Conservation (phyloP, 257 asterid species). For the Ocimum tenuiflorum region DNA sequence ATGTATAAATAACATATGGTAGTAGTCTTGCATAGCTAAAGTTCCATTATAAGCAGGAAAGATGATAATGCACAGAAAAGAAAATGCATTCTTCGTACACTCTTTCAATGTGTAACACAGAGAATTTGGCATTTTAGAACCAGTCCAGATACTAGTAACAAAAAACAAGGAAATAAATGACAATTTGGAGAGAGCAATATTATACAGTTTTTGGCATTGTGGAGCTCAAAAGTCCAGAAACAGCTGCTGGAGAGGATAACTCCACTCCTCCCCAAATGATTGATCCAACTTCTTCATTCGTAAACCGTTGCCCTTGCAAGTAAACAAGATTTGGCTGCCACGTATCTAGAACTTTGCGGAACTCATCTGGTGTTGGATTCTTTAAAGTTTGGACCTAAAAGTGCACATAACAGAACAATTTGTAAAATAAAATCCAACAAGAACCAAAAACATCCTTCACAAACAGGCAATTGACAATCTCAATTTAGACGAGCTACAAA, state of each 20-base stretch:
- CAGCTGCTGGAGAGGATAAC: conserved; percentile 53
- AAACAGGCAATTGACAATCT: not conserved
- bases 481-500: not conserved
- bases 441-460: not conserved
- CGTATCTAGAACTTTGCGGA: conserved; percentile 53
- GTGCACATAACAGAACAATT: conserved; percentile 3
- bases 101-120: not conserved
- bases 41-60: not conserved
- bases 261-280: conserved; percentile 53
- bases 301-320: conserved; percentile 67
- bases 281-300: conserved; percentile 57
- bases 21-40: not conserved
- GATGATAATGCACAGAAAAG: not conserved
- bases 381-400: conserved; percentile 72
- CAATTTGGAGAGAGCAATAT: conserved; percentile 19
- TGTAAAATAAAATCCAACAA: not conserved
- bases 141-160: not conserved
- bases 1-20: not conserved
- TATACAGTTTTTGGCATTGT: conserved; percentile 68
- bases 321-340: conserved; percentile 79
- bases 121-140: not conserved
- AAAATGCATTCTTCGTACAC: not conserved
- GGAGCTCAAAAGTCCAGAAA: conserved; percentile 54
- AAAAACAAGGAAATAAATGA: not conserved
- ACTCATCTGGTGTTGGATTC: conserved; percentile 66